Base-by-base conservation (phyloP, 2,329 filamentous ascomycete species). In the Alternaria sp. region DNA sequence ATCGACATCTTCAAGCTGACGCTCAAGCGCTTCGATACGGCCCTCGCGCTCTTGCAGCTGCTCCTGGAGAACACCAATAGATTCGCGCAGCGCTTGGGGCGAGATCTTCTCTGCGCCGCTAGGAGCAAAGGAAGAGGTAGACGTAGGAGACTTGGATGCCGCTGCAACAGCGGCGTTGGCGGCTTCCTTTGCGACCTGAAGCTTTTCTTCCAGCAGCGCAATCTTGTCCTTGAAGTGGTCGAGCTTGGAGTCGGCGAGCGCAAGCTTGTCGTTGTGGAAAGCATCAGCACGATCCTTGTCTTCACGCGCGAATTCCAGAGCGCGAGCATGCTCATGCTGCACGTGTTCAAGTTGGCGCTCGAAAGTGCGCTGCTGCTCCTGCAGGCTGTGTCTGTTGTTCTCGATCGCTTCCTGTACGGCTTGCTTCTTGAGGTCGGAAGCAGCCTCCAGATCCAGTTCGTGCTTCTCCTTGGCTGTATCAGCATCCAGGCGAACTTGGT, bases 21-120 rank as follows among this genome's bases (percentile, higher is more conserved):
- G 87, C 80, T 97, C 93, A 12, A 98, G 89, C 66, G 91, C 88
- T 77, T 99, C 96, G 69, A 98, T 97, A 43, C 89, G 90, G 63
- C 91, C 87, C 82, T 99, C 96, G 57, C 96, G 93, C 72, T 96
- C 93, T 79, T 98, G 96, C 7, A 99, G 86, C 80, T 99, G 96
- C 79, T 98, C 95, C 81, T 99, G 96, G 25, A 99, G 85, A 17
- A 97, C 96, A 81, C 97, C 90, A 76, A 99, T 97, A 1, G 94
- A 97, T 81, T 99, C 96, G 28, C 96, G 91, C 30, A 99, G 87
- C 7, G 96, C 96, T 80, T 98, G 95, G 1, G 94, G 93, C 3
- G 95, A 97, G 61, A 97, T 93, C 84, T 91, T 97, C 78, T 96
- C 93, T 0, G 93, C 91, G 5, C 83, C 81, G n/a, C 78, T 28